Base-by-base conservation (phyloP, 2,329 filamentous ascomycete genomes). In the Cordyceps cicadae region DNA sequence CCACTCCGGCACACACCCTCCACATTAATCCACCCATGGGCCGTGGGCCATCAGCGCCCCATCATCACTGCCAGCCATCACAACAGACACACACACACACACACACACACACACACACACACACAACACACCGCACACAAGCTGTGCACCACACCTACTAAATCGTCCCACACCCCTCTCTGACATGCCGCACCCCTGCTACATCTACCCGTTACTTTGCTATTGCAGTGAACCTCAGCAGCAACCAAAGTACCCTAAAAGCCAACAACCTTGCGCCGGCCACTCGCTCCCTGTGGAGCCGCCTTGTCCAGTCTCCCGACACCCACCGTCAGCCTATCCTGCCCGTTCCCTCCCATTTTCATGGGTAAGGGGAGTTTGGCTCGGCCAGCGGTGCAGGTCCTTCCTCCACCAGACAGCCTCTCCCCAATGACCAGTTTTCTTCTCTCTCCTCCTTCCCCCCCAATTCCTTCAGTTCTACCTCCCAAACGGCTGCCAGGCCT, bases 351-450 rank as follows among this genome's bases (percentile, higher is more conserved):
- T 72, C 68, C 69, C 68, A 69, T 72, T 70, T 64, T 71, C 70
- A 69, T 76, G 74, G 74, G 74, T 76, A 67, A 76, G 74, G 74
- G 70, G 68, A 76, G 74, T 76, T 76, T 71, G 67, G 65, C 48
- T 46, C 65, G 66, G 68, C 69, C 69, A 72, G 71, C 67, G 68
- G 66, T 69, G 72, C 69, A 74, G 70, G 71, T 74, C 70, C 68
- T 60, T 61, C 70, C 69, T 73, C 71, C 72, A 73, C 71, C 71
- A 69, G 69, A 67, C 70, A 70, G 70, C 70, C 70, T 74, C 72
- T 68, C 70, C 69, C 72, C 72, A 70, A 72, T 71, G 72, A 70
- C 69, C 71, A 69, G 67, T 70, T 69, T 71, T 70, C 69, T 21
- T 34, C 66, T 69, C 66, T 65, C 63, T 71, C 69, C 69, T 67